phyloP scores from a whole-genome alignment of 1,139 yeast genomes.

The Taphrina communis region DNA sequence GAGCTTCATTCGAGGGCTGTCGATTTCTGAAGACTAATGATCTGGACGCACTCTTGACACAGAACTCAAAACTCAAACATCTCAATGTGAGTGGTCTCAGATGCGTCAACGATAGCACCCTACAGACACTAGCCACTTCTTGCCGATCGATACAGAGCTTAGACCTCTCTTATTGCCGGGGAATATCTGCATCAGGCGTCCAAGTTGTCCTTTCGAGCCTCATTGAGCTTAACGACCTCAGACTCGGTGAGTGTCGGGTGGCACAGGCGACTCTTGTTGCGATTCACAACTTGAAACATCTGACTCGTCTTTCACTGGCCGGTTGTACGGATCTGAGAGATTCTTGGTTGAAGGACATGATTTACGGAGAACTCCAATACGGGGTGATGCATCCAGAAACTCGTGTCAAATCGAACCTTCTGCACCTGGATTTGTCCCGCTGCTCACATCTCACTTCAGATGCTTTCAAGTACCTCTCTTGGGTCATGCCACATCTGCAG shows the following conservation, averaged over 20 bases:
- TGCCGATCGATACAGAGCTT: constrained; percentile 42
- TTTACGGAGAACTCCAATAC: constrained; percentile 40
- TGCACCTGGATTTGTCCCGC: constrained; percentile 42
- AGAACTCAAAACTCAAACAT: constrained; percentile 37
- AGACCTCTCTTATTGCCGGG: constrained; percentile 43
- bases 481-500: constrained; percentile 42
- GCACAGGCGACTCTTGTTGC: constrained; percentile 21
- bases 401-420: constrained; percentile 21
- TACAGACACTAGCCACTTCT: constrained; percentile 31
- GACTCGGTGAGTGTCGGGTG: constrained; percentile 34
- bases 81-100: constrained; percentile 40
- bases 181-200: constrained; percentile 39
- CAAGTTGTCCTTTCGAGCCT: constrained; percentile 35
- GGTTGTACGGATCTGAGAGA: constrained; percentile 43
- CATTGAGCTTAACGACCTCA: constrained; percentile 35
- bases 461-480: constrained; percentile 40
- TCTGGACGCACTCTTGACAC: constrained; percentile 40
- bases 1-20: constrained; percentile 44
- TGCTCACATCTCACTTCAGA: constrained; percentile 42
- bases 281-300: constrained; percentile 32
- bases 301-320: constrained; percentile 42
- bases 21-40: constrained; percentile 41
- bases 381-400: constrained; percentile 28
- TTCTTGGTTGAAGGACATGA: constrained; percentile 37
- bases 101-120: constrained; percentile 41